Evolutionary conservation across 441 rosid genomes (phyloP), one percentile per base, ranked within the genome.

Genomic region (Eruca vesicaria): DNA sequence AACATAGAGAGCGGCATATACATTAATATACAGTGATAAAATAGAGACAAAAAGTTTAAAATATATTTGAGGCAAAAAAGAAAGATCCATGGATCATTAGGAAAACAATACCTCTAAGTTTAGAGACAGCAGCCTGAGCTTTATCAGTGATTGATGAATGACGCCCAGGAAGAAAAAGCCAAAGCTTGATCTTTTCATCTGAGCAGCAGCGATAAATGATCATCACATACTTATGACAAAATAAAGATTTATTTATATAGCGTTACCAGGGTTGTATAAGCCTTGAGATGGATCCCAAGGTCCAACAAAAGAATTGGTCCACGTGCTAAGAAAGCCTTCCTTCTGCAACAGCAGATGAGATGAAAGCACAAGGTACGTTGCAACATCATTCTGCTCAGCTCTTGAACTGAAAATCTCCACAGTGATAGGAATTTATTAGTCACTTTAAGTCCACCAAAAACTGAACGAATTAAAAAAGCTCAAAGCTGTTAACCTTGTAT

Each of bases 221-320:
- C 74, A 23, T 69, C 18, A 75, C 45, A 68, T 5, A 52, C 65
- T n/a, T n/a, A n/a, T n/a, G n/a, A n/a, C n/a, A n/a, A n/a, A n/a
- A n/a, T n/a, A n/a, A n/a, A n/a, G n/a, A n/a, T n/a, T n/a, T n/a
- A n/a, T n/a, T n/a, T n/a, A n/a, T n/a, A n/a, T n/a, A n/a, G n/a
- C n/a, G n/a, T n/a, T n/a, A n/a, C 99, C 99, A 71, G 99, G 99
- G 81, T 94, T 96, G 74, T 96, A 93, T 80, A 94, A 71, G 62
- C 99, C 99, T 82, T 96, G 99, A 77, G 99, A 96, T 32, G 98
- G 99, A 84, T 96, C 99, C 99, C 99, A 96, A 81, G 99, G 99
- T 80, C 99, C 99, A 73, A 96, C 98, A 84, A 96, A 96, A 70
- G 99, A 94, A 84, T 92, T 96, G 33, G 98, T 96, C 99, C 99